phyloP scores from a whole-genome alignment of 2,329 filamentous ascomycete genomes.

The Colletotrichum tofieldiae region DNA sequence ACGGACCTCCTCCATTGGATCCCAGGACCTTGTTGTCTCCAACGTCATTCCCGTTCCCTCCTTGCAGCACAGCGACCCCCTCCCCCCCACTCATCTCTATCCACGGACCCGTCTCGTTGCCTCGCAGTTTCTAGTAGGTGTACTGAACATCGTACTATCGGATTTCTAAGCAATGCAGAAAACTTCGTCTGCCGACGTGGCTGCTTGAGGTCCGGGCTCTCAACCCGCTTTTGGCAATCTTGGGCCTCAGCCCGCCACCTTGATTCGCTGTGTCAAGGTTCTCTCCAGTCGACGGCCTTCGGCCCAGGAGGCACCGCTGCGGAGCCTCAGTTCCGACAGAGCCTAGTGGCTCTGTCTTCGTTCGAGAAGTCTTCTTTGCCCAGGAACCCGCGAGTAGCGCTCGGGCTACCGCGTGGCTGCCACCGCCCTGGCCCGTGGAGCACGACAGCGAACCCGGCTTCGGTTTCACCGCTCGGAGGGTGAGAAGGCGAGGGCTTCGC shows the following conservation, averaged over 20 bases:
- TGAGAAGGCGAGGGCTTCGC: not conserved
- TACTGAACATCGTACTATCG: conserved; percentile 17
- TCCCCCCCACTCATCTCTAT: conserved; percentile 10
- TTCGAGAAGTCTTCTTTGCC: conserved; percentile 27
- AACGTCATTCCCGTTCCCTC: conserved; percentile 17
- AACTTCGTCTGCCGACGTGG: conserved; percentile 27
- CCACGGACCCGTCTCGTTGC: conserved; percentile 34
- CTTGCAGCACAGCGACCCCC: not conserved
- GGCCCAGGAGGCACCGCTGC: not conserved
- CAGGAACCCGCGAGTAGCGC: conserved; percentile 22
- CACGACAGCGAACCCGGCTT: not conserved
- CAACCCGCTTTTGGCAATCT: conserved; percentile 8
- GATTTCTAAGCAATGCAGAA: conserved; percentile 39
- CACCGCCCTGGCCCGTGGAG: not conserved
- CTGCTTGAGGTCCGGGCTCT: conserved; percentile 1
- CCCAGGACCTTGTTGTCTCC: conserved; percentile 9
- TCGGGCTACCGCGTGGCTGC: not conserved
- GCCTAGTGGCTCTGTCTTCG: conserved; percentile 5
- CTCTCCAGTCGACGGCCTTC: not conserved
- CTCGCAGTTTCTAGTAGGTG: conserved; percentile 27
- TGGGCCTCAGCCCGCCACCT: not conserved
- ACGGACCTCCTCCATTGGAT: not conserved
- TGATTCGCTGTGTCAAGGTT: conserved; percentile 20
- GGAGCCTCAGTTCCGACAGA: not conserved
- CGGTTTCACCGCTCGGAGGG: conserved; percentile 34